Conservation (phyloP, 2,329 filamentous ascomycete species). For the Dactylellina sp. region DNA sequence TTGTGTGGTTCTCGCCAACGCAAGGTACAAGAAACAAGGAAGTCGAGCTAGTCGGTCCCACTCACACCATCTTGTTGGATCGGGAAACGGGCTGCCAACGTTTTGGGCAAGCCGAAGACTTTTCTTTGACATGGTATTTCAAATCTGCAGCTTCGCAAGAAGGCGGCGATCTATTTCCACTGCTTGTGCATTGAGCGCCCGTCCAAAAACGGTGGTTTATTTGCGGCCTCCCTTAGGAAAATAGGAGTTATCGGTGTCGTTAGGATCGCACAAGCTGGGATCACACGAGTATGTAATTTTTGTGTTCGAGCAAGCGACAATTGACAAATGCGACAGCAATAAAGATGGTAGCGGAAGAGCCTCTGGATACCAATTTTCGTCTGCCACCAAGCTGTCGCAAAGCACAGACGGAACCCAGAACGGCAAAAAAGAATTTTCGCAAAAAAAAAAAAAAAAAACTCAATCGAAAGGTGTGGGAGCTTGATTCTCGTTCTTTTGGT, state of each 20-base stretch:
- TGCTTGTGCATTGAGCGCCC: constrained; percentile 29
- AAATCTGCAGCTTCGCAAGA: constrained; percentile 17
- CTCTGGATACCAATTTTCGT: background rate
- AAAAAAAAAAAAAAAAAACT: constrained; percentile 39
- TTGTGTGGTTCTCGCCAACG: constrained; percentile 52
- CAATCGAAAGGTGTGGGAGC: constrained; percentile 24
- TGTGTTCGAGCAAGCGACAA: constrained; percentile 33
- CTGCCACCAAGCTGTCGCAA: constrained; percentile 4
- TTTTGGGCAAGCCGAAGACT: constrained; percentile 47
- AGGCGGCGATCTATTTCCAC: constrained; percentile 25
- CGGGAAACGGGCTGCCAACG: constrained; percentile 14
- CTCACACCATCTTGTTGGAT: constrained; percentile 14
- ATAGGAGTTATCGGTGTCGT: constrained; percentile 31
- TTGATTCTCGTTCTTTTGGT: constrained; percentile 34
- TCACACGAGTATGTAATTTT: constrained; percentile 45
- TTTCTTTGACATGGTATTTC: constrained; percentile 36
- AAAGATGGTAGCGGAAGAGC: constrained; percentile 8
- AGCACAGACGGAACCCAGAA: constrained; percentile 2
- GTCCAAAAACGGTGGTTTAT: constrained; percentile 22
- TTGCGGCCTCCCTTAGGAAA: background rate
- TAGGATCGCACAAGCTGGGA: constrained; percentile 51
- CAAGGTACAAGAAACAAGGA: constrained; percentile 55
- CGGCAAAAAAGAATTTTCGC: background rate
- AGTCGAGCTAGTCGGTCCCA: constrained; percentile 8
- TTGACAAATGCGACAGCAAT: constrained; percentile 47